A percentile compares a stretch with the other conserved stretches of the same genome.
phyloP scores from a whole-genome alignment of 2,329 filamentous ascomycete genomes.

The Beauveria brongniartii region DNA sequence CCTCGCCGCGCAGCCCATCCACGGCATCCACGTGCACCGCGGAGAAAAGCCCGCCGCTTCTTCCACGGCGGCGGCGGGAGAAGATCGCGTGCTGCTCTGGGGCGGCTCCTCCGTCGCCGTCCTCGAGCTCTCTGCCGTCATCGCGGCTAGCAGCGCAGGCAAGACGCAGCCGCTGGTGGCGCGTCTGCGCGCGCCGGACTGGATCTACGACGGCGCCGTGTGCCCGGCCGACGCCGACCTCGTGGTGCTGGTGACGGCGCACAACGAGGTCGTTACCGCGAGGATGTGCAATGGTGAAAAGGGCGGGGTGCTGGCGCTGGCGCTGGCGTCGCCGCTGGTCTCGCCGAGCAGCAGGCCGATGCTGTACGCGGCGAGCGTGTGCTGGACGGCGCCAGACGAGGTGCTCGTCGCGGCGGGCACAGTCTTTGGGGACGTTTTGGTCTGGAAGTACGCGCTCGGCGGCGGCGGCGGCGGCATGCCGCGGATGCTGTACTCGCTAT shows the following conservation, averaged over 20 bases:
- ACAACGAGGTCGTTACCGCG: slow-evolving; percentile 65
- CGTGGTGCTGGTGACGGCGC: slow-evolving; percentile 68
- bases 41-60: background rate
- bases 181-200: slow-evolving; percentile 54
- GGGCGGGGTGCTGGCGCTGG: slow-evolving; percentile 38
- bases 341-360: slow-evolving; percentile 61
- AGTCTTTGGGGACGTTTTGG: slow-evolving; percentile 86
- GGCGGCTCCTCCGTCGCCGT: slow-evolving; percentile 53
- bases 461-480: slow-evolving; percentile 16
- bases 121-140: background rate
- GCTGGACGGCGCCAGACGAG: slow-evolving; percentile 47
- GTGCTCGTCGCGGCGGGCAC: slow-evolving; percentile 82
- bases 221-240: slow-evolving; percentile 33
- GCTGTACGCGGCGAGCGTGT: slow-evolving; percentile 74
- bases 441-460: slow-evolving; percentile 63
- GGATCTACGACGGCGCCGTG: slow-evolving; percentile 64
- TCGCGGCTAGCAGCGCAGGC: background rate
- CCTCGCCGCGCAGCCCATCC: slow-evolving; percentile 63
- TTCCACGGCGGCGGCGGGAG: no score
- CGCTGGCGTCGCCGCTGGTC: slow-evolving; percentile 42
- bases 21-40: slow-evolving; percentile 53
- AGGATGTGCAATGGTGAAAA: slow-evolving; percentile 18
- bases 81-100: slow-evolving; percentile 52
- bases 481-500: slow-evolving; percentile 45
- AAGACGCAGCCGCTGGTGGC: slow-evolving; percentile 9